Evolutionary conservation across 495 filamentous ascomycete species (phyloP).

Genomic region (Tetracladium marchalianum): DNA sequence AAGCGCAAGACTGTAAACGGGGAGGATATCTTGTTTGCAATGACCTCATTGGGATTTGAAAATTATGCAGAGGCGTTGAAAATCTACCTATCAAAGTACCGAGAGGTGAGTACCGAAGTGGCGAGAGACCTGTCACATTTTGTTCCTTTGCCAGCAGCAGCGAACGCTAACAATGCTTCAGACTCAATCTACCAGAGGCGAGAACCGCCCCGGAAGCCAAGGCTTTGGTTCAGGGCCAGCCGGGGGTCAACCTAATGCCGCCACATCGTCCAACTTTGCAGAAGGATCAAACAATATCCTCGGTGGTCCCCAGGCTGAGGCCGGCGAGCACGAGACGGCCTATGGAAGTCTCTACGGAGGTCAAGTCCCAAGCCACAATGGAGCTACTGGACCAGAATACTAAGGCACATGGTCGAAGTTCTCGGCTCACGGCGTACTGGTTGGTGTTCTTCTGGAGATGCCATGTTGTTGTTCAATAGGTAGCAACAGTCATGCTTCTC

Average conservation of each 20-base stretch:
- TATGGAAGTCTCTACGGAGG: constrained; percentile 54
- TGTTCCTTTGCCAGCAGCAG: constrained; percentile 9
- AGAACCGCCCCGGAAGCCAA: constrained; percentile 61
- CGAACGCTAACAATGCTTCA: constrained; percentile 23
- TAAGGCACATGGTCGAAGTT: constrained; percentile 2
- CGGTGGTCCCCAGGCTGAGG: constrained; percentile 47
- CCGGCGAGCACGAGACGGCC: constrained; percentile 45
- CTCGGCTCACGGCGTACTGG: constrained; percentile 7
- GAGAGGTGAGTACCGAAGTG: constrained; percentile 65
- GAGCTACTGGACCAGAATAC: constrained; percentile 43
- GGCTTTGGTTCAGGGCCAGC: constrained; percentile 47
- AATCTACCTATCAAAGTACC: constrained; percentile 95
- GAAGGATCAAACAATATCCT: constrained; percentile 49
- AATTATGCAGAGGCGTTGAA: constrained; percentile 97
- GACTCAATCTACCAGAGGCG: constrained; percentile 69
- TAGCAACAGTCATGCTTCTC: constrained; percentile 6
- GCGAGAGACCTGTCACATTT: constrained; percentile 6
- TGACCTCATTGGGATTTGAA: constrained; percentile 98
- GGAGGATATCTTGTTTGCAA: constrained; percentile 96
- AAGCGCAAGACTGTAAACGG: constrained; percentile 99
- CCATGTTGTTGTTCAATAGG: constrained; percentile 1
- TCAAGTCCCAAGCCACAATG: constrained; percentile 59
- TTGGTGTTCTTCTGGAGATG: neutral
- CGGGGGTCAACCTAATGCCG: constrained; percentile 29
- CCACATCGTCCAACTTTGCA: constrained; percentile 40